Percentiles rank a stretch among this genome's conserved stretches.
These are phyloP conservation scores for Trametes pubescens DNA, from an alignment of 1,284 basidiomycete species.

Conservation along the genomic window DNA sequence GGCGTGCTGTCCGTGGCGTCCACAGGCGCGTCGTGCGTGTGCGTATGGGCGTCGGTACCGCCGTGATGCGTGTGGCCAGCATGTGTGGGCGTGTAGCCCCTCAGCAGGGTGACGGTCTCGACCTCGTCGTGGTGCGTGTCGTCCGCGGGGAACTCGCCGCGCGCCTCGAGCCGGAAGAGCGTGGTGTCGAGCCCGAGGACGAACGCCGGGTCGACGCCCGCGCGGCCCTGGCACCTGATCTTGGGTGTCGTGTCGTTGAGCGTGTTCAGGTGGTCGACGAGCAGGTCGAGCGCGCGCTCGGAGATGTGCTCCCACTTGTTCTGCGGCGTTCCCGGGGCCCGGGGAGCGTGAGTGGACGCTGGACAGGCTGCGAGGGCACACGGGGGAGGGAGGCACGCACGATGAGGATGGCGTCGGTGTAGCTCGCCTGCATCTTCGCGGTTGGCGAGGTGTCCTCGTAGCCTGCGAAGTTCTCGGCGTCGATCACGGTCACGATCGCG, in stretches of 20 bases:
- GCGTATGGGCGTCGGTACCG: not conserved
- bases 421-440: slow-evolving; percentile 92
- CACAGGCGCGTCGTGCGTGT: not conserved
- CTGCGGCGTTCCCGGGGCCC: slow-evolving; percentile 43
- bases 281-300: slow-evolving; percentile 79
- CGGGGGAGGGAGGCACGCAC: slow-evolving; percentile 50
- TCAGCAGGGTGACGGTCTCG: slow-evolving; percentile 73
- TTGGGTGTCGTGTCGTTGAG: slow-evolving; percentile 91
- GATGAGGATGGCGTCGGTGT: slow-evolving; percentile 88
- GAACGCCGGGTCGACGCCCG: slow-evolving; percentile 75
- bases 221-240: slow-evolving; percentile 70
- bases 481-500: slow-evolving; percentile 88
- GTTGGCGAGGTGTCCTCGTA: slow-evolving; percentile 92
- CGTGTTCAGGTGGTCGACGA: slow-evolving; percentile 87
- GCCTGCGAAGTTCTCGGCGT: slow-evolving; percentile 88
- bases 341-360: not conserved
- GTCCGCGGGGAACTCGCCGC: slow-evolving; percentile 36
- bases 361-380: not conserved
- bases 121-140: slow-evolving; percentile 79
- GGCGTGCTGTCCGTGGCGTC: not conserved
- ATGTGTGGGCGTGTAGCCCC: slow-evolving; percentile 47
- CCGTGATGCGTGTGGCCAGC: slow-evolving; percentile 29
- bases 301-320: slow-evolving; percentile 90
- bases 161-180: slow-evolving; percentile 61
- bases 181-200: slow-evolving; percentile 88